These are phyloP conservation scores for Colletotrichum chlorophyti DNA, from an alignment of 2,329 filamentous ascomycete species.

Conservation along the genomic window DNA sequence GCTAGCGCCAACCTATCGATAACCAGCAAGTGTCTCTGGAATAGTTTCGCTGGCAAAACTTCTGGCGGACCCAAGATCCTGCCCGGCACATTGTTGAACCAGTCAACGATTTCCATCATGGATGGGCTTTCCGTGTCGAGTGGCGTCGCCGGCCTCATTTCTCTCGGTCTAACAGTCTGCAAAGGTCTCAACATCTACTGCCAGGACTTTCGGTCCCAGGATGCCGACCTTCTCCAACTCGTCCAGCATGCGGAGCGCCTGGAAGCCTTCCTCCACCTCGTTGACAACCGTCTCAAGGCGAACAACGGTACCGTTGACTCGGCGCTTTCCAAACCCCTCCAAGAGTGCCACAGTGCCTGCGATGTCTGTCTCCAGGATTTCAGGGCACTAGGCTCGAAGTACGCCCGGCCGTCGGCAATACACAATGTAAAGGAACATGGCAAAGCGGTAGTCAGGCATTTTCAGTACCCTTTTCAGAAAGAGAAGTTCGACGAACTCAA, in stretches of 20 bases:
- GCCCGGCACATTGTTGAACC: no score
- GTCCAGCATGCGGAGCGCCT: background rate
- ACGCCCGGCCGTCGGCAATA: background rate
- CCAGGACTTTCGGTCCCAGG: background rate
- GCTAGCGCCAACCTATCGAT: no score
- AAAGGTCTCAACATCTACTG: background rate
- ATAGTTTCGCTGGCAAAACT: no score
- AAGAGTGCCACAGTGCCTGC: background rate
- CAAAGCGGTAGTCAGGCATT: background rate
- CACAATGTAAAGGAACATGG: background rate
- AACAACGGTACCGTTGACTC: background rate
- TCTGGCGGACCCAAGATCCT: no score
- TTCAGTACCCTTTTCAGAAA: background rate
- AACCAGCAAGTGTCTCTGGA: no score
- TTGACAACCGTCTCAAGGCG: background rate
- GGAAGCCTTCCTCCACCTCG: background rate
- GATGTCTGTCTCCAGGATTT: background rate
- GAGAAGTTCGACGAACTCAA: background rate
- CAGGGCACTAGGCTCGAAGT: background rate
- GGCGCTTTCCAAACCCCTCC: rapidly evolving
- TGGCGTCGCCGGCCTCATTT: background rate
- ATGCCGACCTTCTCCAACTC: background rate
- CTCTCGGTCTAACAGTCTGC: background rate
- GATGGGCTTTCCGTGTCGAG: background rate
- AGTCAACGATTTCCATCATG: background rate